Evolutionary conservation across 2,329 filamentous ascomycete species (phyloP).

Genomic region (Coniochaeta sp.): DNA sequence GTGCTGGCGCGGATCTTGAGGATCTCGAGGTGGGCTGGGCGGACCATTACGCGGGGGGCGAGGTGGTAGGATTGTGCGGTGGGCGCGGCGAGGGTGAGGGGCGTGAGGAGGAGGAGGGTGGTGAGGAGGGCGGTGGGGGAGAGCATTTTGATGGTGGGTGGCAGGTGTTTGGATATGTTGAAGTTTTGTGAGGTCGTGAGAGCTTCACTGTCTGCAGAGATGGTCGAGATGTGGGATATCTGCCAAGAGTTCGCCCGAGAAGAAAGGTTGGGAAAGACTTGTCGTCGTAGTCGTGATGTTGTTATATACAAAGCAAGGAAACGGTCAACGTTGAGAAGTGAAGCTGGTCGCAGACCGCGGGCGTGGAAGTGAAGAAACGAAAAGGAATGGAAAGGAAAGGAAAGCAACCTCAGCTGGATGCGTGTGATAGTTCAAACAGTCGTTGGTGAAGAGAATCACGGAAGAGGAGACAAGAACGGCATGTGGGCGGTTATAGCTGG

Average conservation of each 20-base stretch:
- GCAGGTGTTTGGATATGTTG: not conserved
- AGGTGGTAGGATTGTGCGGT: constrained; percentile 21
- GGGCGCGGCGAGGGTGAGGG: constrained; percentile 20
- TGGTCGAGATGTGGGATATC: not conserved
- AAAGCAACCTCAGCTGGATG: not conserved
- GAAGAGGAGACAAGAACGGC: not conserved
- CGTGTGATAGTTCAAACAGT: not conserved
- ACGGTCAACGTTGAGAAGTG: not conserved
- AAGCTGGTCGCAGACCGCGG: constrained; percentile 5
- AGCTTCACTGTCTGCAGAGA: not conserved
- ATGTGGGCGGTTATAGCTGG: too few species aligned
- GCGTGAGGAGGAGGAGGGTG: constrained; percentile 21
- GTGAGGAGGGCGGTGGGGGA: constrained; percentile 21
- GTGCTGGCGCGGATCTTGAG: constrained; percentile 31
- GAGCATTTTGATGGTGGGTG: constrained; percentile 20
- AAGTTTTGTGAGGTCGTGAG: not conserved
- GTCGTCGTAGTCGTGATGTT: too few species aligned
- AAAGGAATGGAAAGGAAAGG: constrained; percentile 2
- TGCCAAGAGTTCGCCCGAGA: too few species aligned
- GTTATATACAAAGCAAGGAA: too few species aligned
- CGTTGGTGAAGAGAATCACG: not conserved
- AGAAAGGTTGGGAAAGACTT: too few species aligned
- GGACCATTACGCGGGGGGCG: constrained; percentile 28
- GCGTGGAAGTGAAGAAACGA: not conserved
- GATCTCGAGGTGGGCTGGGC: constrained; percentile 36